phyloP scores from a whole-genome alignment of 2,329 filamentous ascomycete species.

The Lomentospora prolificans region DNA sequence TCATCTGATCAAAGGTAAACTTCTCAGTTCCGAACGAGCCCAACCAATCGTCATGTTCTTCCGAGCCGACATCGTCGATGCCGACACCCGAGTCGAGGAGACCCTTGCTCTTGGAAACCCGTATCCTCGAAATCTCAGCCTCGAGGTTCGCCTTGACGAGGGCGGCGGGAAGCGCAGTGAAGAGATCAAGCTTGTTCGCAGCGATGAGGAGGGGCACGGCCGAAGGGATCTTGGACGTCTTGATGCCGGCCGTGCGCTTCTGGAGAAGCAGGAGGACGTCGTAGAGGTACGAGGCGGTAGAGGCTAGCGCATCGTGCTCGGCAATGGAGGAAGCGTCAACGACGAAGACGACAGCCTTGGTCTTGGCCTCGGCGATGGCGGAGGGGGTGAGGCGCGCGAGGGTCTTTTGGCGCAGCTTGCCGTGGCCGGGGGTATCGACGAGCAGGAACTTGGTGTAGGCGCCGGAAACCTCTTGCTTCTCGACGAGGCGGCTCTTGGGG shows the following conservation, averaged over 20 bases:
- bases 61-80: slow-evolving; percentile 46
- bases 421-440: slow-evolving; percentile 88
- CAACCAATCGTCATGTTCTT: slow-evolving; percentile 75
- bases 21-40: slow-evolving; percentile 68
- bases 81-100: slow-evolving; percentile 74
- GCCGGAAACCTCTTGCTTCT: slow-evolving; percentile 45
- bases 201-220: slow-evolving; percentile 71
- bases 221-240: slow-evolving; percentile 39
- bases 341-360: slow-evolving; percentile 73
- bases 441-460: slow-evolving; percentile 62
- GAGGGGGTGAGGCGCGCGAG: slow-evolving; percentile 36
- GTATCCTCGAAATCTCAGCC: slow-evolving; percentile 68
- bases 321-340: slow-evolving; percentile 68
- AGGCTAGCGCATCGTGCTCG: slow-evolving; percentile 51
- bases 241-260: slow-evolving; percentile 47
- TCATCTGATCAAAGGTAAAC: slow-evolving; percentile 74
- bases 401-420: slow-evolving; percentile 73
- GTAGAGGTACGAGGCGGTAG: slow-evolving; percentile 77
- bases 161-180: slow-evolving; percentile 75
- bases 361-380: slow-evolving; percentile 27
- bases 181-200: slow-evolving; percentile 92
- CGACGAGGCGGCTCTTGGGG: slow-evolving; percentile 30
- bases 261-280: slow-evolving; percentile 79
- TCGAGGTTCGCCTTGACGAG: slow-evolving; percentile 70
- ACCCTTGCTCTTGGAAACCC: slow-evolving; percentile 67